Conservation (phyloP, 257 asterid genomes). For the Ballota nigra region DNA sequence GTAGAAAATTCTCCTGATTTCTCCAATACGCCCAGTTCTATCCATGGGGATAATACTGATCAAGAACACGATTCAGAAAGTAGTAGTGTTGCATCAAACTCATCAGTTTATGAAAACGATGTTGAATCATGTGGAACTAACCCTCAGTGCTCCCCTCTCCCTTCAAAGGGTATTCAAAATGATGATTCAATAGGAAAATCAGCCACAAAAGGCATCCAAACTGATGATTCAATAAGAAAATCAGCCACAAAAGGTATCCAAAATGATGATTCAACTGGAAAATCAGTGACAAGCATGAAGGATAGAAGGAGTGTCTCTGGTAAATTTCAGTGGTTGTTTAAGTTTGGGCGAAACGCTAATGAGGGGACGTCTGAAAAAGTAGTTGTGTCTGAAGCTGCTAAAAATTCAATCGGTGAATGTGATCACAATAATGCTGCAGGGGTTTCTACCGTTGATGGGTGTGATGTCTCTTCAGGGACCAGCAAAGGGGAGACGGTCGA, state of each 20-base stretch:
- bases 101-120: slow-evolving; percentile 23
- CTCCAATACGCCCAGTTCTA: slow-evolving; percentile 51
- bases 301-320: slow-evolving; percentile 34
- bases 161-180: slow-evolving; percentile 30
- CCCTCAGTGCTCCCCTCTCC: slow-evolving; percentile 21
- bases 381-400: slow-evolving; percentile 31
- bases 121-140: slow-evolving; percentile 18
- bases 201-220: slow-evolving; percentile 27
- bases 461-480: slow-evolving; percentile 26
- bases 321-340: slow-evolving; percentile 46
- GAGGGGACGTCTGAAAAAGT: slow-evolving; percentile 30
- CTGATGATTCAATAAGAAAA: slow-evolving; percentile 29
- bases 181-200: slow-evolving; percentile 31
- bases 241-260: slow-evolving; percentile 27
- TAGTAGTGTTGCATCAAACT: slow-evolving; percentile 42
- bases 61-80: slow-evolving; percentile 34
- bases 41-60: slow-evolving; percentile 27
- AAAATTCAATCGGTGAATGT: slow-evolving; percentile 17
- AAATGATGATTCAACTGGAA: slow-evolving; percentile 31
- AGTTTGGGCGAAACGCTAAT: slow-evolving; percentile 33
- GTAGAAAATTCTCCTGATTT: slow-evolving; percentile 47
- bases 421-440: slow-evolving; percentile 22
- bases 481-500: slow-evolving; percentile 41
- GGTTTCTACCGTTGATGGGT: slow-evolving; percentile 13
- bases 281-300: slow-evolving; percentile 20